Evolutionary conservation across 2,329 filamentous ascomycete species (phyloP).

Genomic region (Penicillium janthinellum): DNA sequence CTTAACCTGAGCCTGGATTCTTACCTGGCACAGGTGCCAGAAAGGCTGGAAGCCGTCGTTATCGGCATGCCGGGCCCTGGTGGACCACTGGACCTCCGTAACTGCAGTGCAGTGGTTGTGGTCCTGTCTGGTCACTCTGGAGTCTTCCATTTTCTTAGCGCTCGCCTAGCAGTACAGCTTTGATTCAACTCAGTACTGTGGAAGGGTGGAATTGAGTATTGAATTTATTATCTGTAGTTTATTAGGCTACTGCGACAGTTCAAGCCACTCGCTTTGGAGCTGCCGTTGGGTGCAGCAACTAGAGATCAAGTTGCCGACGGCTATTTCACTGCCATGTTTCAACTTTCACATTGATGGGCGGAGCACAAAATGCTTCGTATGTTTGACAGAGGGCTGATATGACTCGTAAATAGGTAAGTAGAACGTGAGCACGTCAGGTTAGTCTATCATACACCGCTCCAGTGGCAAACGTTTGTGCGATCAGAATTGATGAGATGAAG

Average conservation of each 20-base stretch:
- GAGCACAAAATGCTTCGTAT: neutral
- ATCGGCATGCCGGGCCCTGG: neutral
- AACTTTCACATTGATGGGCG: neutral
- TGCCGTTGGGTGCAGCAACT: neutral
- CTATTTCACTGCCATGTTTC: neutral
- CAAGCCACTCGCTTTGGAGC: neutral
- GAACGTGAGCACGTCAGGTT: neutral
- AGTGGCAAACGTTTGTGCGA: neutral
- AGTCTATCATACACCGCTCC: neutral
- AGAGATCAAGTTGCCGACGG: neutral
- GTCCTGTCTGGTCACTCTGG: too few species aligned
- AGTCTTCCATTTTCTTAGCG: too few species aligned
- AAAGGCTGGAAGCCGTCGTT: neutral
- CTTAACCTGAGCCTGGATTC: neutral
- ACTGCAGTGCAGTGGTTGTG: neutral
- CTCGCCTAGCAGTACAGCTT: too few species aligned
- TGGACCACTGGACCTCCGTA: neutral
- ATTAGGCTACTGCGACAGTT: neutral
- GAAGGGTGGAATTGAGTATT: too few species aligned
- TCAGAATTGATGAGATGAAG: neutral
- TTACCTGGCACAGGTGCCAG: neutral
- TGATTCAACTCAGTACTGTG: too few species aligned
- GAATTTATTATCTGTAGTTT: neutral
- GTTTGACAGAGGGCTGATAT: neutral
- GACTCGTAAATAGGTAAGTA: neutral